Evolutionary conservation across 1,284 basidiomycete genomes (phyloP).

Genomic region (Pseudozyma hubeiensis): DNA sequence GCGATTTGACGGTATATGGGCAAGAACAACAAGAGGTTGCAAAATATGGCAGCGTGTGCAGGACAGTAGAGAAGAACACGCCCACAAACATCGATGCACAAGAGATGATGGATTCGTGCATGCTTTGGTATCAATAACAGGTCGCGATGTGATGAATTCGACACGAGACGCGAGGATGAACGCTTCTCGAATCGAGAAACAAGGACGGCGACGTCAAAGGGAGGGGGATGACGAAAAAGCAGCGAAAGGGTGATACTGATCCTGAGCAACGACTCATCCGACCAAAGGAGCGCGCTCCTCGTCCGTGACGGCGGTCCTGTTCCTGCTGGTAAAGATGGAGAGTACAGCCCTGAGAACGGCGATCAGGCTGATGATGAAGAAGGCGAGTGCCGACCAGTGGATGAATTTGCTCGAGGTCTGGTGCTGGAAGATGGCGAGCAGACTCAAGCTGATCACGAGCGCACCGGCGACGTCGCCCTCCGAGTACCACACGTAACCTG

Average conservation of each 20-base stretch:
- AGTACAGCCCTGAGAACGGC: slow-evolving; percentile 83
- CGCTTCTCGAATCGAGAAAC: no score
- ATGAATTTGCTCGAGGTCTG: slow-evolving; percentile 75
- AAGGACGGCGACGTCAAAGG: no score
- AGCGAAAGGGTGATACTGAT: neutral
- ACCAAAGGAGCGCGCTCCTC: slow-evolving; percentile 85
- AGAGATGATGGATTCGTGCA: no score
- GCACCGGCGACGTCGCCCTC: slow-evolving; percentile 92
- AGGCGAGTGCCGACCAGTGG: slow-evolving; percentile 87
- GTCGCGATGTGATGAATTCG: neutral
- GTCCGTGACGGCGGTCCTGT: slow-evolving; percentile 74
- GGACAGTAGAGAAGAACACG: no score
- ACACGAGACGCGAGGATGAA: no score
- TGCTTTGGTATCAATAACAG: neutral
- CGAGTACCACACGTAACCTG: slow-evolving; percentile 82
- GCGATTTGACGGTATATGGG: no score
- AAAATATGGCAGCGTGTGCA: no score
- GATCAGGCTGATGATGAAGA: slow-evolving; percentile 84
- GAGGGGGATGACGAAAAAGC: no score
- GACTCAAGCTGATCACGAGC: slow-evolving; percentile 84
- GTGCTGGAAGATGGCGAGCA: slow-evolving; percentile 71
- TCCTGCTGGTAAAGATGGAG: slow-evolving; percentile 71
- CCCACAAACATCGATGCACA: no score
- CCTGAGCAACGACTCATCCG: slow-evolving; percentile 10
- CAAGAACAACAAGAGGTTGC: no score